Base-by-base conservation (phyloP, 2,329 filamentous ascomycete species). In the Botrytis porri region DNA sequence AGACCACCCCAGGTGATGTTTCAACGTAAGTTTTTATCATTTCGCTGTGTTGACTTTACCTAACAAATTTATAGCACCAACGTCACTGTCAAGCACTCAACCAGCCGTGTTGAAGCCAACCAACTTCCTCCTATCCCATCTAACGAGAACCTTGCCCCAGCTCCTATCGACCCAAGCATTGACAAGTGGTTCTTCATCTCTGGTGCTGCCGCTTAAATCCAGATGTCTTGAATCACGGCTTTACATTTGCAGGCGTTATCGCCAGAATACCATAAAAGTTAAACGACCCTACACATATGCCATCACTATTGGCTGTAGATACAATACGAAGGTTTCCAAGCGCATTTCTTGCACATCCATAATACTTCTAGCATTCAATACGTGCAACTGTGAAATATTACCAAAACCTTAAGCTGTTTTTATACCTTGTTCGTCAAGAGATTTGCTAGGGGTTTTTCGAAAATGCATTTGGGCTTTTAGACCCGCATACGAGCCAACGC, bases 171-270 rank as follows among this genome's bases (percentile, higher is more conserved):
- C 83, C 89, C 90, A 83, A 97, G 92, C 85, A 97, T 98, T 82
- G 96, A 99, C 90, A 99, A 99, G 91, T 99, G 96, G 96, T 99
- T 99, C 92, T 99, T 98, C 90, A 99, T 99, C 85, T 97, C 94
- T 84, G 96, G 96, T 84, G 96, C 96, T 82, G 93, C 94, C 80
- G 88, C 92, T 80, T 95, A 93, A 86, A 70, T 67, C 25, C 22
- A n/a, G n/a, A 41, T 57, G 32, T 41, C 48, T 65, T 66, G 67
- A 39, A 62, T 60, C 61, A 43, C 43, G 60, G 54, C 61, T 66
- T 60, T 73, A 54, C 41, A 54, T 71, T 70, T 66, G 70, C 51
- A 71, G 72, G 66, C 73, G 72, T 76, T 41, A 54, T 69, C 70
- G 54, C 57, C 62, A 60, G 45, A 51, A 41, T 72, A 61, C 39